Evolutionary conservation across 306 rosid species (phyloP), one percentile per base, ranked within the genome.

Genomic region (Carpinus viminea): DNA sequence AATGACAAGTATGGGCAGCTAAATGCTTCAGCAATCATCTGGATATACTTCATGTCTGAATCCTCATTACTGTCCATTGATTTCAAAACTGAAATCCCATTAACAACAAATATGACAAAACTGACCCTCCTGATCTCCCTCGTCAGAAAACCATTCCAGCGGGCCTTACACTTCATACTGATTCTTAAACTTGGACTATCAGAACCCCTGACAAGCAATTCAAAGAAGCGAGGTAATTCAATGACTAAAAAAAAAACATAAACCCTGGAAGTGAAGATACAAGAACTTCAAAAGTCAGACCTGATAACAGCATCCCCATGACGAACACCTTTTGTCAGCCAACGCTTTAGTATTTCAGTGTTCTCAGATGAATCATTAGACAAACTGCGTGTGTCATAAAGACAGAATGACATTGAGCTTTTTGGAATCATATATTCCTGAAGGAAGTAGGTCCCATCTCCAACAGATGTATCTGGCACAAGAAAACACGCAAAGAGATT

Each of bases 391-490:
- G 95, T 94, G 88, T 94, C 98, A 73, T 80, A 92, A 70, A 94
- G 82, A 88, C 95, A 88, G 53, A 94, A 74, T 16, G 95, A 89
- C 11, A 84, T 78, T 17, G 93, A 89, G 48, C 81, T 70, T 81
- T n/a, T 88, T 13, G 96, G 95, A 81, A 94, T 87, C 97, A 88
- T 91, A 82, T 88, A 92, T 82, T 87, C 94, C 5, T 85, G 91
- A 70, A 94, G 97, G 89, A 92, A 94, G 84, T 79, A 83, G 15
- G 98, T 94, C 82, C 97, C 98, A 76, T 85, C 92, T 69, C 91
- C 92, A 15, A 59, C 50, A 72, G 85, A 81, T 71, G 92, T 87
- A 86, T 83, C 97, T 92, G 87, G 68, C 69, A 81, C 74, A 73
- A 66, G 48, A 62, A 71, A 73, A 85, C 11, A 78, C 13, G 8